Evolutionary conservation across 2,329 filamentous ascomycete genomes (phyloP), one percentile per base, ranked within the genome.

Genomic region (Berkeleyomyces basicola): DNA sequence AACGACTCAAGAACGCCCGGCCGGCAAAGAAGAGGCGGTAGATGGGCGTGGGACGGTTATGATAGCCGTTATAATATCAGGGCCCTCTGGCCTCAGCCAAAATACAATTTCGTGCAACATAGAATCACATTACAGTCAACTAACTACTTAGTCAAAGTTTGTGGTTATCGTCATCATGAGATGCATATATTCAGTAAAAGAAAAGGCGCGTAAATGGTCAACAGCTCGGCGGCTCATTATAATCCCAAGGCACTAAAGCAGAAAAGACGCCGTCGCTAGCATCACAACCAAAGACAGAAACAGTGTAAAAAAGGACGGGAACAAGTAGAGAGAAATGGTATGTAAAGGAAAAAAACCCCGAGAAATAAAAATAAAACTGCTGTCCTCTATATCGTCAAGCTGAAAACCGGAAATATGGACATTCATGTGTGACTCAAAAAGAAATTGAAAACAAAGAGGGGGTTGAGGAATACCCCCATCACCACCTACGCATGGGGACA

Each of bases 1-100:
- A 82, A 71, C 84, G 78, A 72, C 86, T 87, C 71, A 97, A 99
- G 83, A 97, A 96, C 73, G 91, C 88, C 7, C 78, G 92, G 69
- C 90, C 90, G 6, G 71, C 80, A 47, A 87, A 80, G 75, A 90
- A 81, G 75, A 71, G 68, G 67, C 70, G 67, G 61, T n/a, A 11
- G n/a, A 9, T 14, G 36, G 14, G 14, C 5, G 3, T 4, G 7
- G 11, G 7, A 43, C 23, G 33, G 6, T 51, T 3, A 7, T 33
- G 11, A 10, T 36, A 7, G 42, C 2, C 10, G 36, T 36, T n/a
- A 16, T 46, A 63, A 59, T 42, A 59, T 58, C 16, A 31, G 23
- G 43, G 42, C 49, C 2, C 33, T 55, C 37, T 55, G 14, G 51
- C 33, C 51, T 39, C n/a, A 14, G 16, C 39, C 51, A 55, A 55